Evolutionary conservation across 345 rosid species (phyloP), one percentile per base, ranked within the genome.

Genomic region (Eucalyptus curtisii): DNA sequence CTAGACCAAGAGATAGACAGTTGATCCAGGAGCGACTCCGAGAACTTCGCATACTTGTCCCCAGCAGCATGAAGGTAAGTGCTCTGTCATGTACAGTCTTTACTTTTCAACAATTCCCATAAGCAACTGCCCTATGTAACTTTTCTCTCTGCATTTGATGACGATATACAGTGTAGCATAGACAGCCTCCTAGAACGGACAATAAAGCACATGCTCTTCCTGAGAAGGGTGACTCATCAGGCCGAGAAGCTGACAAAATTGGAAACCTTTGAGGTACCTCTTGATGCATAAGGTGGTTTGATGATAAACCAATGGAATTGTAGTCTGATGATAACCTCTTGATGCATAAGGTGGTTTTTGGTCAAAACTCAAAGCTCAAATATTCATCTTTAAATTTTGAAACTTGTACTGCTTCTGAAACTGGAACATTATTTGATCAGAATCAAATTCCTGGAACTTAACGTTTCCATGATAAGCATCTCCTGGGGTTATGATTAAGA

Each of bases 1-100:
- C 94, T 40, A 93, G 96, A 90, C 97, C 97, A 42, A 92, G 96
- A 91, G 98, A 95, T 85, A 92, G 96, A 87, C 98, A 94, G 86
- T 88, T 94, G 88, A 96, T 96, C 88, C 96, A 95, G 87, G 98
- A 96, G 57, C 92, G 97, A 47, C 92, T 95, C 48, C 94, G 92
- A 89, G 98, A 96, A 90, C 92, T 96, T 40, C 91, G 98, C 50
- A 93, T 92, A 86, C 95, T 95, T 50, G 95, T 96, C 88, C 96
- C 96, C 50, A 91, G 44, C 45, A 59, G 68, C 24, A 59, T 59
- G 64, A 86, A 86, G 68, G 87, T 31, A 45, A 49, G 66, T 86
- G 47, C 14, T 76, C 84, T 76, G 47, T 76, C 47, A 76, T 40
- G 30, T 37, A 59, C 10, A 44, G 64, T 86, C 64, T 10, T 14